Base-by-base conservation (phyloP, 2,329 filamentous ascomycete species). In the Raffaelea ambrosiae region DNA sequence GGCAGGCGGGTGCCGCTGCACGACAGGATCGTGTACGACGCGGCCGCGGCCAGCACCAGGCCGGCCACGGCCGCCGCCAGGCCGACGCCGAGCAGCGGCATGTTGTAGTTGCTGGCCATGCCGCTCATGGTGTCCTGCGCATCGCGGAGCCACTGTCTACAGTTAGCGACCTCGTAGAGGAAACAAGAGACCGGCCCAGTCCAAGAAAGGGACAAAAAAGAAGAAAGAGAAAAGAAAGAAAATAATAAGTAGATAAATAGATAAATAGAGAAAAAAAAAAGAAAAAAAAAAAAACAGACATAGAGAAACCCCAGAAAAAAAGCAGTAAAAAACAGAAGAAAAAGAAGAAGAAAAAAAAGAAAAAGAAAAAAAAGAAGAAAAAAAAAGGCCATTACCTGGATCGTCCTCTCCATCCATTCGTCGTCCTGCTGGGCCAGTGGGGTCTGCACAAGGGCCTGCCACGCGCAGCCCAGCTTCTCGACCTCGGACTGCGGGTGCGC, bases 91-190 rank as follows among this genome's bases (percentile, higher is more conserved):
- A 94, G 73, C 45, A 75, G 79, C 1, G 72, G 59, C 53, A 94
- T 72, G 59, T 95, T 77, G 62, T 98, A 98, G 61, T 95, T 94
- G 63, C 89, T 96, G 4, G 93, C 90, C 61, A 93, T 88, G 58
- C 81, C 84, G 57, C 88, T 94, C 76, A 98, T 86, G 16, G 88
- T 67, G 20, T 77, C 73, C 62, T 97, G 93, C 1, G 88, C 85
- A 48, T 73, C 69, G 45, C 72, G 76, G 44, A 88, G 76, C 73
- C 93, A 94, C 63, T 72, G 50, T n/a, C n/a, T n/a, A n/a, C n/a
- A n/a, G n/a, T n/a, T 10, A 9, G 14, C 20, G 47, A 14, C 14
- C 11, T 20, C 16, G 14, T 5, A 7, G n/a, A 23, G 22, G 11
- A 14, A 7, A 18, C 10, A 48, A n/a, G 13, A 33, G 5, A n/a